These are phyloP conservation scores for Paxillus rubicundulus DNA, from an alignment of 768 basidiomycete species.

Conservation along the genomic window DNA sequence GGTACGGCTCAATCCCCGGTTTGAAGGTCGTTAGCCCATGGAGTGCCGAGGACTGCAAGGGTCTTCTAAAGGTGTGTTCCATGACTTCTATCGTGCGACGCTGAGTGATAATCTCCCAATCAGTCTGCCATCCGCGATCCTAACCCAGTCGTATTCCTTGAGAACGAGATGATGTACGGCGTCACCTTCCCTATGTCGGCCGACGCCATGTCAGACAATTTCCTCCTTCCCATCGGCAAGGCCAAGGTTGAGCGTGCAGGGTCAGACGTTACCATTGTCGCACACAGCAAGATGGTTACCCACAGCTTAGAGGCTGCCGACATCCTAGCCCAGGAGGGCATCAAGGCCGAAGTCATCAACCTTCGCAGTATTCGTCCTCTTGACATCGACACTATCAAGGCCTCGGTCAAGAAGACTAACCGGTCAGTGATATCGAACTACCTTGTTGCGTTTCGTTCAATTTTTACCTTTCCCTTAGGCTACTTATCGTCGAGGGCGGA, in stretches of 20 bases:
- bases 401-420: conserved; percentile 98
- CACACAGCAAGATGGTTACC: conserved; percentile 97
- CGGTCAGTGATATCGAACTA: conserved; percentile 46
- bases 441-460: background rate
- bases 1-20: conserved; percentile 92
- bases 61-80: conserved; percentile 78
- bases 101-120: background rate
- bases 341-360: conserved; percentile 98
- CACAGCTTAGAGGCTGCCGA: conserved; percentile 95
- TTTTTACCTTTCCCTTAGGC: conserved; percentile 40
- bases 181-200: conserved; percentile 93
- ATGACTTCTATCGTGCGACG: background rate
- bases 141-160: conserved; percentile 97
- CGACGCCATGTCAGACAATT: conserved; percentile 94
- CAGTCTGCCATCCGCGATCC: conserved; percentile 97
- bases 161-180: conserved; percentile 99
- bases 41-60: conserved; percentile 99
- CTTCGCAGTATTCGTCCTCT: conserved; percentile 93
- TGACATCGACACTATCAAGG: conserved; percentile 96
- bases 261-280: conserved; percentile 91
- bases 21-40: conserved; percentile 98
- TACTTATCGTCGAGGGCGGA: conserved; percentile 95
- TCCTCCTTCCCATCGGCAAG: conserved; percentile 95
- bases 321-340: conserved; percentile 88
- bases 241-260: conserved; percentile 94